Evolutionary conservation across 768 basidiomycete genomes (phyloP), one percentile per base, ranked within the genome.

Genomic region (Tubosaeta sp.): DNA sequence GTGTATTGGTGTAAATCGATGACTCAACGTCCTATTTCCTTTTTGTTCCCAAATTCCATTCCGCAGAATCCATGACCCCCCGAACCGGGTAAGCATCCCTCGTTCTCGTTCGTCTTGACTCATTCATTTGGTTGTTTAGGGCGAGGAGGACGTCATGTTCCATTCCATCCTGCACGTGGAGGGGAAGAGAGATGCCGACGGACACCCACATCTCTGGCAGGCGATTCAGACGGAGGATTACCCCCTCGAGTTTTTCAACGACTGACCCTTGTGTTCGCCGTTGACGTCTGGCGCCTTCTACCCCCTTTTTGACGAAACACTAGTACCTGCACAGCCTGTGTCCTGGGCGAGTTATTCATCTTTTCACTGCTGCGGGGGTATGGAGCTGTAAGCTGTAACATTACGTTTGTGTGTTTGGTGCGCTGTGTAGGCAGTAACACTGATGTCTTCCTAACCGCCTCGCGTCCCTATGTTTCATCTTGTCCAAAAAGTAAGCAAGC

Each of bases 81-180:
- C 83, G 2, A 84, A 86, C 71, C 75, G 78, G 66, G 86, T 83
- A 65, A 51, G 76, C 63, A 41, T 24, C 21, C 38, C 21, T 41
- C 38, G 12, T n/a, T 35, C 35, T 3, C 35, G 35, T 18, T n/a
- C 35, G 2, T 11, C 19, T 38, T 19, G 29, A 11, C 40, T 21
- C 34, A 46, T 40, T 44, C 22, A 30, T 44, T 46, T 36, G n/a
- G n/a, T 36, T 8, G 43, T 47, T 25, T 46, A 89, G 85, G 86
- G 84, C 38, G 69, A 70, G 2, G 77, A 82, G 54, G 84, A 87
- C 54, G 78, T 89, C 46, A 69, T 52, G 35, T 88, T 88, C 69
- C 88, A 90, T 64, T 87, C 86, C 3, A 64, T 90, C 38, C 82
- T 80, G 21, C 67, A 87, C 80, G 11, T 83, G 32, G 84, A 84